Percentiles rank a stretch among this genome's conserved stretches.
These are phyloP conservation scores for Aegle marmelos DNA, from an alignment of 345 rosid species.

Conservation along the genomic window DNA sequence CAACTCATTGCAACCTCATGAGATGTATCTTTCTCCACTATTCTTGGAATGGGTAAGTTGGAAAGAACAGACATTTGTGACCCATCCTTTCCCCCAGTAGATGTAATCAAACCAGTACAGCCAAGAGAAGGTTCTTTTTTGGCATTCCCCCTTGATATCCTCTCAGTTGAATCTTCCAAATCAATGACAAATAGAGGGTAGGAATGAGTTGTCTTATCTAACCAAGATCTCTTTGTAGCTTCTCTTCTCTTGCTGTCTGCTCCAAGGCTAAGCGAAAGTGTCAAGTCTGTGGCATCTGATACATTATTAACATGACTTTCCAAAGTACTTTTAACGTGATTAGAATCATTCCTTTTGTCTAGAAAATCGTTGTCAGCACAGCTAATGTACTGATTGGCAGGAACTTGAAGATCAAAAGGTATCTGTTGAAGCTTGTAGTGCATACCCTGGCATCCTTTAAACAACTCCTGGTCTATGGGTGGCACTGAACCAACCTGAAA, in stretches of 20 bases:
- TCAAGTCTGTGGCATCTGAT: conserved; percentile 28
- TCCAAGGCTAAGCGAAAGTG: conserved; percentile 38
- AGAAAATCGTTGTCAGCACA: conserved; percentile 14
- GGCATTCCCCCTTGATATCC: background rate
- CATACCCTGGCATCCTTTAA: conserved; percentile 10
- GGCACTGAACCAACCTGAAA: conserved; percentile 26
- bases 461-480: conserved; percentile 11
- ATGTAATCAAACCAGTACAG: conserved; percentile 6
- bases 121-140: conserved; percentile 16
- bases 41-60: conserved; percentile 17
- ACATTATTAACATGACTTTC: background rate
- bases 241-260: conserved; percentile 14
- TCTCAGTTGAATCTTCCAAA: conserved; percentile 33
- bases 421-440: conserved; percentile 18
- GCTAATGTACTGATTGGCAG: conserved; percentile 29
- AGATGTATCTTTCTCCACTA: conserved; percentile 16
- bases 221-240: conserved; percentile 6
- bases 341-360: conserved; percentile 12
- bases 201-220: conserved; percentile 17
- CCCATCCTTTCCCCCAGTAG: conserved; percentile 15
- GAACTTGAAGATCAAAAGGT: conserved; percentile 29
- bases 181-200: conserved; percentile 22
- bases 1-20: conserved; percentile 14
- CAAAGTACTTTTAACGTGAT: conserved; percentile 3
- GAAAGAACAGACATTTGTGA: conserved; percentile 16